Conservation (phyloP, 2,329 filamentous ascomycete genomes). For the Xylariaceae sp. region DNA sequence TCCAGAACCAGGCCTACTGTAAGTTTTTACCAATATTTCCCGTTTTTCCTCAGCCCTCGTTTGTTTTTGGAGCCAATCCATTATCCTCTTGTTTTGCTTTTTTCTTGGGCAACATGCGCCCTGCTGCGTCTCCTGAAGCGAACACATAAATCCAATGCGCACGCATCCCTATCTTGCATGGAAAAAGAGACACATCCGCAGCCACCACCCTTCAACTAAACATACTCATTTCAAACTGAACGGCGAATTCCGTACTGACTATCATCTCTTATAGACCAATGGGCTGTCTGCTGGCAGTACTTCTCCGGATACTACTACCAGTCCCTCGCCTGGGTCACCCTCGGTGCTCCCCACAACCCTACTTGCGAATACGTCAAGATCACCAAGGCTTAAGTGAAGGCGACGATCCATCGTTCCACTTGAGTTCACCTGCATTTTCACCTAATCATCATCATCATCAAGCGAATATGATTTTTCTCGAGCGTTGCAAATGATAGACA, state of each 20-base stretch:
- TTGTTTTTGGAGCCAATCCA: too few relatives aligned
- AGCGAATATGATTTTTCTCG: too few relatives aligned
- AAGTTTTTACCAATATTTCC: neutral
- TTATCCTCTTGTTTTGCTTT: neutral
- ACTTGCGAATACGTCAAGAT: constrained; percentile 34
- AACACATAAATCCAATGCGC: neutral
- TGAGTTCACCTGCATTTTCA: too few relatives aligned
- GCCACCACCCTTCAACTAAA: neutral
- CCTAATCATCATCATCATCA: too few relatives aligned
- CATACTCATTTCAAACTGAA: neutral
- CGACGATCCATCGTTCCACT: neutral
- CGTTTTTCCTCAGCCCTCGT: neutral
- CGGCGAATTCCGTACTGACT: neutral
- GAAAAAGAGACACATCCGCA: neutral
- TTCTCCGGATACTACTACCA: constrained; percentile 34
- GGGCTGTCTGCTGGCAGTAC: constrained; percentile 34
- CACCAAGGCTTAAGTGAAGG: constrained; percentile 11
- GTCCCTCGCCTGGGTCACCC: constrained; percentile 31
- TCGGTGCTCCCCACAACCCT: constrained; percentile 32
- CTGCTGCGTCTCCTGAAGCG: neutral
- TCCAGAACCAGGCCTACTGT: constrained; percentile 22
- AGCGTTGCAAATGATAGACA: too few relatives aligned
- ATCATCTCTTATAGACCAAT: constrained; percentile 25
- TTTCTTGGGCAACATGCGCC: neutral
- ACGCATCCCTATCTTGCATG: neutral